Conservation (phyloP, 805 yeast genomes). For the Lachancea sp. region DNA sequence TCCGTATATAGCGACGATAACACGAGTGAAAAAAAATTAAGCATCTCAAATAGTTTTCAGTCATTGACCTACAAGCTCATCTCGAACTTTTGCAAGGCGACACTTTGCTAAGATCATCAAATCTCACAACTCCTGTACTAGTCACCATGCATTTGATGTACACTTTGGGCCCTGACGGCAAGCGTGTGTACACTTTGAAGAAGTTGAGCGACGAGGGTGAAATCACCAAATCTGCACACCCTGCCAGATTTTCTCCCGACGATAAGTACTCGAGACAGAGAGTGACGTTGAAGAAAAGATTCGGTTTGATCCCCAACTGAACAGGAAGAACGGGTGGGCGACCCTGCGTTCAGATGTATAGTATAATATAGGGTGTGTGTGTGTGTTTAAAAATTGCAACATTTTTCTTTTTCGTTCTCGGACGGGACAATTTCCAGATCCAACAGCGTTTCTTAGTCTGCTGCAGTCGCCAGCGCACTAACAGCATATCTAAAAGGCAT, state of each 20-base stretch:
- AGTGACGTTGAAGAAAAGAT: slow-evolving; percentile 95
- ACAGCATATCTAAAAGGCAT: no score
- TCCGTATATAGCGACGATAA: not conserved
- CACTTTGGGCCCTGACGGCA: slow-evolving; percentile 91
- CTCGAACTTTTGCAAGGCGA: no score
- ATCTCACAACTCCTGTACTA: not conserved
- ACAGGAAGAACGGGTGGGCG: slow-evolving; percentile 14
- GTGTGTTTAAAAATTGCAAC: no score
- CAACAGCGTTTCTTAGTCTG: no score
- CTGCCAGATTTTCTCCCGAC: slow-evolving; percentile 99
- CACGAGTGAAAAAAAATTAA: no score
- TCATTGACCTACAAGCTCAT: no score
- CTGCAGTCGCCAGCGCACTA: no score
- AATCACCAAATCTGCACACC: slow-evolving; percentile 98
- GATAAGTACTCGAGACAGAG: slow-evolving; percentile 99
- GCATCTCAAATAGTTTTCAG: no score
- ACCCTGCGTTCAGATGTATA: slow-evolving; percentile 1
- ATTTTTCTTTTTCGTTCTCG: no score
- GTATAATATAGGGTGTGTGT: not conserved
- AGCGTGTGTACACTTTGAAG: slow-evolving; percentile 87
- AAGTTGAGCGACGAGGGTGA: slow-evolving; percentile 80
- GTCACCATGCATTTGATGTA: slow-evolving; percentile 92
- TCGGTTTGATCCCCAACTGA: slow-evolving; percentile 79
- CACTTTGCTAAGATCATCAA: no score
- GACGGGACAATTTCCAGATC: no score